Evolutionary conservation across 495 filamentous ascomycete genomes (phyloP).

Genomic region (Rhypophila decipiens): DNA sequence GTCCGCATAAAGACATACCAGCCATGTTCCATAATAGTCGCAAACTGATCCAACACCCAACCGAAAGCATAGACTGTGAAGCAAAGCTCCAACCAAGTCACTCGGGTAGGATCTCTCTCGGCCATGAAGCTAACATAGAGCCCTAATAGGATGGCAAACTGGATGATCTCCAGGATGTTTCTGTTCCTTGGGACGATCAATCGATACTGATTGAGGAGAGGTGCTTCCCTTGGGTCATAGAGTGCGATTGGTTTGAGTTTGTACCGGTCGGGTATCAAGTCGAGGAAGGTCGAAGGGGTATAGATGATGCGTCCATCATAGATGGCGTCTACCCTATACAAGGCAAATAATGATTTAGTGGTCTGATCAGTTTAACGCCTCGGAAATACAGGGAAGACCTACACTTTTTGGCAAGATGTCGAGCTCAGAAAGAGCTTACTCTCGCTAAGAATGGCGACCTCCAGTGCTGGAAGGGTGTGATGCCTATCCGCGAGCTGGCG

Average conservation of each 20-base stretch:
- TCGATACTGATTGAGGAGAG: conserved; percentile 68
- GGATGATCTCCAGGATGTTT: conserved; percentile 59
- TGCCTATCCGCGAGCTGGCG: conserved; percentile 46
- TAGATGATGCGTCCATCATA: conserved; percentile 63
- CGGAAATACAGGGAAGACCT: no score
- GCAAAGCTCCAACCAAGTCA: conserved; percentile 48
- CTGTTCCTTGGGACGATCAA: conserved; percentile 63
- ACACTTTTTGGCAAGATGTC: conserved; percentile 62
- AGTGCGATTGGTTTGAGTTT: conserved; percentile 65
- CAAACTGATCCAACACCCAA: conserved; percentile 69
- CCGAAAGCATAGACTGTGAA: conserved; percentile 62
- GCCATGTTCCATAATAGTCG: conserved; percentile 64
- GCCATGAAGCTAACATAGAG: conserved; percentile 61
- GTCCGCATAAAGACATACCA: conserved; percentile 34
- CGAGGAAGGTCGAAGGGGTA: conserved; percentile 61
- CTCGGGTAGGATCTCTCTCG: conserved; percentile 41
- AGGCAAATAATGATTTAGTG: no score
- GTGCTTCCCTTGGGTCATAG: conserved; percentile 59
- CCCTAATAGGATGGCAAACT: conserved; percentile 56
- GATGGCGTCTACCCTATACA: conserved; percentile 59
- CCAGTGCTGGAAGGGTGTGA: conserved; percentile 58
- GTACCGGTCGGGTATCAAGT: conserved; percentile 68
- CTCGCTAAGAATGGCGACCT: conserved; percentile 65
- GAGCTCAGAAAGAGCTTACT: conserved; percentile 60
- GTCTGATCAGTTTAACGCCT: no score